Percentiles rank a stretch among this genome's conserved stretches.
Evolutionary conservation across 164 flowering plant species (phyloP).

Genomic region (Saururus chinensis): DNA sequence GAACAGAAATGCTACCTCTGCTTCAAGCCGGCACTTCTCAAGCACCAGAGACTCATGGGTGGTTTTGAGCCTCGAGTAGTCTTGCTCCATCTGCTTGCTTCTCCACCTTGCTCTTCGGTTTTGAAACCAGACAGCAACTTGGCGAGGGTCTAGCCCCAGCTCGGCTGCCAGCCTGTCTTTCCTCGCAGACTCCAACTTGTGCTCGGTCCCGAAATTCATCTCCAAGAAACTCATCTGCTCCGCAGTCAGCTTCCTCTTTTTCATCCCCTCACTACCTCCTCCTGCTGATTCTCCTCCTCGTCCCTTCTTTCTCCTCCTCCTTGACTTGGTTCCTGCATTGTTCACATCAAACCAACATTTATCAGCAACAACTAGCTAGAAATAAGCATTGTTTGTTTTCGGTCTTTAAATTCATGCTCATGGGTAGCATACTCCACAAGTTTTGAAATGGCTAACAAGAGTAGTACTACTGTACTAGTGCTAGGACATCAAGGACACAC

Average conservation of each 20-base stretch:
- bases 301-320: constrained; percentile 38
- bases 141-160: constrained; percentile 59
- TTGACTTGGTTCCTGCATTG: constrained; percentile 18
- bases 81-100: constrained; percentile 62
- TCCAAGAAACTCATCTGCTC: constrained; percentile 48
- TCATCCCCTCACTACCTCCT: constrained; percentile 5
- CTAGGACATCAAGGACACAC: constrained; percentile 2
- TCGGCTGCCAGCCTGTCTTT: constrained; percentile 51
- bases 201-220: constrained; percentile 41
- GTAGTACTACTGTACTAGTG: not conserved
- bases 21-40: constrained; percentile 55
- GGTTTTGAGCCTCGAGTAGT: constrained; percentile 30
- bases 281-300: constrained; percentile 27
- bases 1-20: constrained; percentile 32
- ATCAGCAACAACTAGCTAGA: not conserved
- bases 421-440: not conserved
- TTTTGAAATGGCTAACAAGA: no score
- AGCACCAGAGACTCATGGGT: constrained; percentile 29
- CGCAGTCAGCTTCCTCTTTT: constrained; percentile 52
- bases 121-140: constrained; percentile 78
- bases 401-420: not conserved
- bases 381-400: not conserved
- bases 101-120: constrained; percentile 69
- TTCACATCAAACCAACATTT: not conserved
- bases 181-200: constrained; percentile 55